Base-by-base conservation (phyloP, 2,329 filamentous ascomycete genomes). In the Aspergillus latus region DNA sequence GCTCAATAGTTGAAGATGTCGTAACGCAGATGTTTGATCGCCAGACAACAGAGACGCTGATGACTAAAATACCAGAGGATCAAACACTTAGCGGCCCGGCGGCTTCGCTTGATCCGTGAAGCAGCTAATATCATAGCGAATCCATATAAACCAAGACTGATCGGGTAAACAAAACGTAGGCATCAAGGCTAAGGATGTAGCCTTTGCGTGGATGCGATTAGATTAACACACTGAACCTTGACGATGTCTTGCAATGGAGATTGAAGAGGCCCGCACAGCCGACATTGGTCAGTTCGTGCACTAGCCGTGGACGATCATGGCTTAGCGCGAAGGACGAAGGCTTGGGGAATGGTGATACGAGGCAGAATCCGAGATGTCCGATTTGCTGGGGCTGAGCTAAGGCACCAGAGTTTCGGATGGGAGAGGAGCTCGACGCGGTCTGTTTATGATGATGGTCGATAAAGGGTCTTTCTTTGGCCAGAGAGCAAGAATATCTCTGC, bases 371-470 rank as follows among this genome's bases (percentile, higher is more conserved):
- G 43, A 16, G 36, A 43, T 37, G 32, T 21, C 50, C 28, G 34
- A 56, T 56, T 56, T 52, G 44, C 26, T 4, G 43, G 13, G 54
- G 54, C 54, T 48, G 29, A 52, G 54, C 36, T 29, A 56, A 56
- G 54, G 54, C 54, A 44, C 49, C 54, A 52, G 42, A 52, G 49
- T 56, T 56, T 48, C 34, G 29, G 11, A 7, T 15, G n/a, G 7
- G n/a, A 9, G 32, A 37, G 11, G 21, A 13, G 32, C n/a, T 11
- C 6, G 5, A 29, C 29, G 7, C 10, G 5, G 43, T 13, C n/a
- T 11, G 15, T 29, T 29, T 21, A 21, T 21, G 43, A 7, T 13
- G 30, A 34, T 37, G 10, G 9, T 11, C 8, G 15, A 49, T 29
- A 32, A 36, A 49, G 45, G 8, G 45, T 47, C 45, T 47, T 29